These are phyloP conservation scores for Bruguiera gymnorhiza DNA, from an alignment of 345 rosid species.

Conservation along the genomic window DNA sequence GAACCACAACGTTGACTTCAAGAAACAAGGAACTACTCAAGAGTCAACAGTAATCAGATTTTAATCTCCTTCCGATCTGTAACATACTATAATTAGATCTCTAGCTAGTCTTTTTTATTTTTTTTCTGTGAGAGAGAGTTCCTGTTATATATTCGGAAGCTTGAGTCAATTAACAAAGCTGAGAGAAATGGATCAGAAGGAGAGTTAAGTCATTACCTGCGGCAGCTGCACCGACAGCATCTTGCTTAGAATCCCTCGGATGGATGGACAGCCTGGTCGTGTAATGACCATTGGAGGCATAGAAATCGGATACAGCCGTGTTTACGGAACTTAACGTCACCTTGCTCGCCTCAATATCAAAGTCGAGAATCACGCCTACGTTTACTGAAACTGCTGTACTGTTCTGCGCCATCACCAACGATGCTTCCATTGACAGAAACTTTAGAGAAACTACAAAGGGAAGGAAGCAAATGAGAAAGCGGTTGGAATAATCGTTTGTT, in stretches of 20 bases:
- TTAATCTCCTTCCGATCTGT: no score
- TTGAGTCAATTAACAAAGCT: background rate
- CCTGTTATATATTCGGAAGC: no score
- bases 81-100: no score
- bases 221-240: conserved; percentile 34
- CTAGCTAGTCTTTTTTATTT: background rate
- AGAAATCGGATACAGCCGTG: conserved; percentile 11
- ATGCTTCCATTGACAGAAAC: background rate
- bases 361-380: conserved; percentile 36
- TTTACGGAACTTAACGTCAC: conserved; percentile 27
- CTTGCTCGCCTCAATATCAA: conserved; percentile 12
- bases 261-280: conserved; percentile 24
- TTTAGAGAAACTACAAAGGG: background rate
- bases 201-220: conserved; percentile 14
- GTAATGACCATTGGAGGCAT: conserved; percentile 18
- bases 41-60: no score
- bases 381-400: conserved; percentile 15
- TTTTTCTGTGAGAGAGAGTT: background rate
- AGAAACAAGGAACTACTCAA: no score
- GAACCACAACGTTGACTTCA: no score
- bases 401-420: background rate
- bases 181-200: background rate
- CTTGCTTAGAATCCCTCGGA: conserved; percentile 23
- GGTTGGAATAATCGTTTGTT: no score
- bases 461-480: background rate